Conservation (phyloP, 108 stramenopile genomes). For the Conticribra guillardii region DNA sequence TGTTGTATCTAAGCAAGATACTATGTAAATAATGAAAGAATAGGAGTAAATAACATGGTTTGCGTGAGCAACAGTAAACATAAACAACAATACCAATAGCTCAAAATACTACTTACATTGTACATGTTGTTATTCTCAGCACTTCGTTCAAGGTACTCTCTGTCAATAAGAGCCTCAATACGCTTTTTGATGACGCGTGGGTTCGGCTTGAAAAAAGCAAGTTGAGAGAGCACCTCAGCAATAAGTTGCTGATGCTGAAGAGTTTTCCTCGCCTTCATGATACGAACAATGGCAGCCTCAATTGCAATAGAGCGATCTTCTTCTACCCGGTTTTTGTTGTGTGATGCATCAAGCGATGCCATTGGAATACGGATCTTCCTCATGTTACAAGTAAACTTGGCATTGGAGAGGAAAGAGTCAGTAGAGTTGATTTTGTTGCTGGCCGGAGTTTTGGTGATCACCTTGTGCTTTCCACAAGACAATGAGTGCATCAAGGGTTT, state of each 20-base stretch:
- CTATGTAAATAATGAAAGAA: background rate
- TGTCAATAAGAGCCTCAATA: slow-evolving; percentile 94
- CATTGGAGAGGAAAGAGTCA: slow-evolving; percentile 91
- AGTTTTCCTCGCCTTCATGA: slow-evolving; percentile 99
- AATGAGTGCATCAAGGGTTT: slow-evolving; percentile 98
- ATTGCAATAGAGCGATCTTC: slow-evolving; percentile 97
- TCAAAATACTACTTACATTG: slow-evolving; percentile 68
- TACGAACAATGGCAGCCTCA: slow-evolving; percentile 99
- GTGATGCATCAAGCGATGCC: slow-evolving; percentile 96
- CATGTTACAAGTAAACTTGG: slow-evolving; percentile 89
- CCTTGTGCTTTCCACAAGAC: slow-evolving; percentile 97
- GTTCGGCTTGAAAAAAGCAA: slow-evolving; percentile 97
- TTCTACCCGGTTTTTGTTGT: slow-evolving; percentile 97
- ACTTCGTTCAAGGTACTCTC: slow-evolving; percentile 95
- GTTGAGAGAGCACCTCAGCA: slow-evolving; percentile 96
- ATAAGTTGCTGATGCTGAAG: slow-evolving; percentile 96
- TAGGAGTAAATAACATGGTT: background rate
- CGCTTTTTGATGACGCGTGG: slow-evolving; percentile 95
- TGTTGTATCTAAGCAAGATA: background rate
- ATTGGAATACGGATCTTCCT: slow-evolving; percentile 98
- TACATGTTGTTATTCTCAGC: slow-evolving; percentile 85
- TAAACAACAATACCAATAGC: background rate
- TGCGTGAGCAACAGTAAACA: background rate
- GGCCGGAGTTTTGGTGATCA: slow-evolving; percentile 87
- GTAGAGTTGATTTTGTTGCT: slow-evolving; percentile 88